Evolutionary conservation across 2,329 filamentous ascomycete genomes (phyloP), one percentile per base, ranked within the genome.

Genomic region (Sarocladiaceae sp.): DNA sequence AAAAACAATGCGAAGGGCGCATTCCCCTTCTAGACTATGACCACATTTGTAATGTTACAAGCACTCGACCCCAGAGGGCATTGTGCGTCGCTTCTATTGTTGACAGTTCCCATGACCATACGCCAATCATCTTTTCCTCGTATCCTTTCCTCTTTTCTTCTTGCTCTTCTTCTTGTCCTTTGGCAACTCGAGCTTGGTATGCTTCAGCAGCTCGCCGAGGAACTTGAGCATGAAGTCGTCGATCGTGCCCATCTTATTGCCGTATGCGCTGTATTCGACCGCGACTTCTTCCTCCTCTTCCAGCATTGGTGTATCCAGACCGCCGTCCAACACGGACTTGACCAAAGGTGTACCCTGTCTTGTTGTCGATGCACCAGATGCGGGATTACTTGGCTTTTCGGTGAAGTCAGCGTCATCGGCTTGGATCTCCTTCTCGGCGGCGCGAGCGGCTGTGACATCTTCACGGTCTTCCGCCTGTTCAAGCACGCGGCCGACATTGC

Each of bases 401-500:
- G 84, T 84, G 59, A 96, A 96, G 63, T 96, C 91, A 4, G 83
- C 88, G 42, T 92, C 90, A 59, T 96, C 90, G 22, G 88, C 87
- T 61, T 90, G 84, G 44, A 94, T 86, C 66, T 99, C 94, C 63
- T 88, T 94, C 65, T 95, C 88, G 0, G 94, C 94, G 10, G 88
- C 82, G 50, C 88, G 87, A 2, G 94, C 94, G 0, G 94, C 94
- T 23, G 84, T 85, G 13, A 93, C 89, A 64, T 99, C 94, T 64
- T 99, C 94, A 46, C 82, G 83, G 61, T 99, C 94, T 69, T 99
- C 94, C 0, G 91, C 93, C 57, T 90, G 87, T 60, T 95, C 91
- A 28, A 99, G 84, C 0, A 86, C 89, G 15, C 86, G 81, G 3
- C 85, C 82, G 1, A 88, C 83, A 26, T 74, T 77, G 35, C 79